These are phyloP conservation scores for Dioszegia aurantiaca DNA, from an alignment of 768 basidiomycete genomes.

Conservation along the genomic window DNA sequence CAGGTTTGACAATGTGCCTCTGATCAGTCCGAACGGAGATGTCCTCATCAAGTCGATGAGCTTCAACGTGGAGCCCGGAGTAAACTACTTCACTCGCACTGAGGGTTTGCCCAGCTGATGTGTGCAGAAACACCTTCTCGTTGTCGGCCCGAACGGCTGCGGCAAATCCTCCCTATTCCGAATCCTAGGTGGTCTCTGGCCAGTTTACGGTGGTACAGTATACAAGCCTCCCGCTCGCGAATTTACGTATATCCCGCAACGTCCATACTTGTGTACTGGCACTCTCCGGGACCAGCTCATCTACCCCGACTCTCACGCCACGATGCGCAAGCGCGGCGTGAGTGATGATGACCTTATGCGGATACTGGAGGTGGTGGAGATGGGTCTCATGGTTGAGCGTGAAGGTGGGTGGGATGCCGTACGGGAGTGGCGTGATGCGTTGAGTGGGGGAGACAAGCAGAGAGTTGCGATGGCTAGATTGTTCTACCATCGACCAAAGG, in stretches of 20 bases:
- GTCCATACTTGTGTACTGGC: constrained; percentile 90
- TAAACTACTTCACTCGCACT: constrained; percentile 43
- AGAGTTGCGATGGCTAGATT: constrained; percentile 94
- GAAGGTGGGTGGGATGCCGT: constrained; percentile 93
- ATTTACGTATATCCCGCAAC: constrained; percentile 92
- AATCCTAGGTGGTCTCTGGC: constrained; percentile 96
- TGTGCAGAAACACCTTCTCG: constrained; percentile 81
- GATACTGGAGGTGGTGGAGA: constrained; percentile 74
- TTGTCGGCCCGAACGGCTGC: constrained; percentile 87
- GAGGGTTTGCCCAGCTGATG: constrained; percentile 11
- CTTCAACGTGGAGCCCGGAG: constrained; percentile 85
- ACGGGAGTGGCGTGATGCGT: constrained; percentile 88
- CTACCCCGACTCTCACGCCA: constrained; percentile 78
- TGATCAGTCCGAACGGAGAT: constrained; percentile 94
- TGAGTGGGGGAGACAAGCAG: constrained; percentile 95
- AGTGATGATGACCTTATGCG: constrained; percentile 70
- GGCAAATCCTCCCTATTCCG: constrained; percentile 80
- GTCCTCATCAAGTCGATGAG: constrained; percentile 77
- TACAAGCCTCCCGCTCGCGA: constrained; percentile 81
- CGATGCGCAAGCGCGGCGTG: constrained; percentile 75
- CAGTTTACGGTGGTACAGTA: constrained; percentile 76
- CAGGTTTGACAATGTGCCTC: constrained; percentile 85
- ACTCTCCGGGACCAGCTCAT: constrained; percentile 94
- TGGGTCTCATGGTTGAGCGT: constrained; percentile 79
- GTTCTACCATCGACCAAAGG: constrained; percentile 93